Evolutionary conservation across 2,329 filamentous ascomycete species (phyloP).

Genomic region (Didymella keratinophila): DNA sequence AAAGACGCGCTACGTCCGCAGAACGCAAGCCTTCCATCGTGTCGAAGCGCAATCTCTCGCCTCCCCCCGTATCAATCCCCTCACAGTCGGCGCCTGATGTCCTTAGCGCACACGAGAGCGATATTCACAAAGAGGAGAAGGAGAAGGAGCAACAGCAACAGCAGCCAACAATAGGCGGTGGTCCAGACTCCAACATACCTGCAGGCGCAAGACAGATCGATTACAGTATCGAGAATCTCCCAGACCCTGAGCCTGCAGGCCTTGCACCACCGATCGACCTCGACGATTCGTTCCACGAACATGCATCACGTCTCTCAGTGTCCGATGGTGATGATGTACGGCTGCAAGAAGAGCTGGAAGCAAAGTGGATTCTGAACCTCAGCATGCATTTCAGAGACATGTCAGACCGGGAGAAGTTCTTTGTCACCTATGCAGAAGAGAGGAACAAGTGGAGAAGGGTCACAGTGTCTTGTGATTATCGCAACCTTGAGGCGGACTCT

Average conservation of each 20-base stretch:
- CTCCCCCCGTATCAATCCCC: constrained; percentile 47
- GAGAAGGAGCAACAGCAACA: constrained; percentile 26
- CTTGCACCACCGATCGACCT: constrained; percentile 39
- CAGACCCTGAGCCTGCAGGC: constrained; percentile 21
- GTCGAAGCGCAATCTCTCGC: constrained; percentile 55
- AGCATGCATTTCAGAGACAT: constrained; percentile 98
- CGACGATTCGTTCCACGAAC: constrained; percentile 41
- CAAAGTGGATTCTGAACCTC: constrained; percentile 92
- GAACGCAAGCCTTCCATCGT: constrained; percentile 71
- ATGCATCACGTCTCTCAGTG: constrained; percentile 44
- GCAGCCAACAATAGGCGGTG: constrained; percentile 42
- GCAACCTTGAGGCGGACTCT: constrained; percentile 78
- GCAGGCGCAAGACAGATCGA: constrained; percentile 48
- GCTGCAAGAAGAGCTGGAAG: constrained; percentile 83
- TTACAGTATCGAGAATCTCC: constrained; percentile 34
- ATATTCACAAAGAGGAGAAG: constrained; percentile 31
- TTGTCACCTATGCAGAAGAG: constrained; percentile 88
- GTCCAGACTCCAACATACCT: constrained; percentile 42
- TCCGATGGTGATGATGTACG: constrained; percentile 62
- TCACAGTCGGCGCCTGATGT: constrained; percentile 52
- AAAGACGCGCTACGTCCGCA: constrained; percentile 77
- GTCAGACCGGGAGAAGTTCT: constrained; percentile 95
- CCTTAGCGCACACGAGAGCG: constrained; percentile 41
- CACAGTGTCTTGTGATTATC: constrained; percentile 93
- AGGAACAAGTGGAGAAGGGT: constrained; percentile 84